Conservation (phyloP, 2,329 filamentous ascomycete species). For the Colletotrichum tropicale region DNA sequence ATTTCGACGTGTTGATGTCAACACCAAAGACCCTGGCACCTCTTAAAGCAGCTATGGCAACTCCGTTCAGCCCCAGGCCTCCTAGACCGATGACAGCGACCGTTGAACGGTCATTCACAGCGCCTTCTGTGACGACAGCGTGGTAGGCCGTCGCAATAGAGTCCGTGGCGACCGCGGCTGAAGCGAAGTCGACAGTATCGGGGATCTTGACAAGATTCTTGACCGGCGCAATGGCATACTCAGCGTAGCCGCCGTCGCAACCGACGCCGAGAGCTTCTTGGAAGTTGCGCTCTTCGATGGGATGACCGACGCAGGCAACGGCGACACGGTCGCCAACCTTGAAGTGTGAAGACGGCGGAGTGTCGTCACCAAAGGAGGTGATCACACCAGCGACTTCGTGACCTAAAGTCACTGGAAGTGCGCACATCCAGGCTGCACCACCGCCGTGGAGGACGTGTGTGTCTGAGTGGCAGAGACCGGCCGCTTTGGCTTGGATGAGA, state of each 20-base stretch:
- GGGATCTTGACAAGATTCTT: constrained; percentile 1
- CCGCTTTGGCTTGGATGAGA: neutral
- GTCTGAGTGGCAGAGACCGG: constrained; percentile 16
- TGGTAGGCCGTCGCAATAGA: constrained; percentile 12
- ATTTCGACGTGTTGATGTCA: neutral
- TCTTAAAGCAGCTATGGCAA: neutral
- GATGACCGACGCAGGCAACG: constrained; percentile 11
- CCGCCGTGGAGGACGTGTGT: constrained; percentile 14
- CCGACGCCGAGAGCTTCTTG: constrained; percentile 6
- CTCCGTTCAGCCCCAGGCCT: constrained; percentile 5
- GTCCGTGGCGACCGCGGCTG: constrained; percentile 5
- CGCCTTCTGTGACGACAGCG: constrained; percentile 16
- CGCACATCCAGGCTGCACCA: constrained; percentile 14
- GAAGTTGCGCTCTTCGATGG: neutral
- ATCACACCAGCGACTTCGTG: constrained; percentile 11
- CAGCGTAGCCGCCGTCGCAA: constrained; percentile 5
- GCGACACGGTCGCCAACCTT: constrained; percentile 1
- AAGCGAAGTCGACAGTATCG: neutral
- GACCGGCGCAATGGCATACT: neutral
- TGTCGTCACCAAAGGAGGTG: neutral
- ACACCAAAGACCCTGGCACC: constrained; percentile 7
- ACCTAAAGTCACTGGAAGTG: neutral
- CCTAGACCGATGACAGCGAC: constrained; percentile 9
- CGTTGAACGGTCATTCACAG: neutral
- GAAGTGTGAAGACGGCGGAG: neutral